Base-by-base conservation (phyloP, 2,329 filamentous ascomycete genomes). In the Beauveria bassiana region DNA sequence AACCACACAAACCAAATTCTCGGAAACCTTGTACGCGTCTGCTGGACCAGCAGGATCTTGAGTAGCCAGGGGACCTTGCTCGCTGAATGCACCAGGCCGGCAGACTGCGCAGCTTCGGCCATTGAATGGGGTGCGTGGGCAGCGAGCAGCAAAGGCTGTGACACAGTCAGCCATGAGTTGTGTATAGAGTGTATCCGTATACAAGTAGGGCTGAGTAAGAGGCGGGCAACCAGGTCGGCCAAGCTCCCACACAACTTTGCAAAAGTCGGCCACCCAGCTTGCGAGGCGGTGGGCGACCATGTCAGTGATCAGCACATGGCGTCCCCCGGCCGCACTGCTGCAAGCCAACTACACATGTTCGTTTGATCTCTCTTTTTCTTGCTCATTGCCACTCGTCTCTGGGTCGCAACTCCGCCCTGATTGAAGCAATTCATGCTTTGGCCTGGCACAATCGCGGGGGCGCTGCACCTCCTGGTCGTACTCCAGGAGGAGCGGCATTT, bases 341-440 rank as follows among this genome's bases (percentile, higher is more conserved):
- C 20, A 43, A 42, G 38, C 51, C 34, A 42, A 40, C 43, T 22
- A 24, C 12, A 34, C 31, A 12, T 38, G 34, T 6, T 38, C 34
- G 34, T 38, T 14, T 38, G 34, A 16, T 38, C 5, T 14, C 14
- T 38, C 34, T 46, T 46, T 46, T 14, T 22, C 40, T 43, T 22
- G 43, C 12, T 38, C 12, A 38, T 38, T 14, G 3, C 5, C 45
- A 16, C 22, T 24, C 20, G 45, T 38, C 34, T 38, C 34, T 14
- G 34, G 34, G 31, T 57, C 55, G 55, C 55, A 57, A 57, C 12
- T 31, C 24, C 45, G 45, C 28, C 55, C 55, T 57, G 31, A 57
- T 57, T 57, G 28, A 57, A 47, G 43, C 14, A 38, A 49, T n/a
- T 40, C 43, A 45, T 40, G 55, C 55, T 34, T 57, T 51, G 31